phyloP scores from a whole-genome alignment of 2,329 filamentous ascomycete genomes.

The Madurella mycetomatis region DNA sequence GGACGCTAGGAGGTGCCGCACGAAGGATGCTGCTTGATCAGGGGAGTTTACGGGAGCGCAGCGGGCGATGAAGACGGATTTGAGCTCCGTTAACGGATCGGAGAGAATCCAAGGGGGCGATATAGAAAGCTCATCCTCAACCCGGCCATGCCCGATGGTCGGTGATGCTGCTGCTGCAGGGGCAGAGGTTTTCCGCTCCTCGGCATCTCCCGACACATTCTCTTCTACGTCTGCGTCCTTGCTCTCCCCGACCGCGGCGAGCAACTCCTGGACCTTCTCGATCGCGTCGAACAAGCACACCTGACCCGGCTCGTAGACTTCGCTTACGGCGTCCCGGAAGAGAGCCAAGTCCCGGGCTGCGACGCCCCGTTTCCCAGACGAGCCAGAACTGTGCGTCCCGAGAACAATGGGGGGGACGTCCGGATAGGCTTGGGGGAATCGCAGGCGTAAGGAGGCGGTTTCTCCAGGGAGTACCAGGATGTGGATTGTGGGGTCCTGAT shows the following conservation, averaged over 20 bases:
- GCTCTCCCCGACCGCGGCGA: constrained; percentile 24
- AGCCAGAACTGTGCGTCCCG: constrained; percentile 73
- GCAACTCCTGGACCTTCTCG: constrained; percentile 59
- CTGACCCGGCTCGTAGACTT: constrained; percentile 66
- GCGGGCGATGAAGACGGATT: constrained; percentile 82
- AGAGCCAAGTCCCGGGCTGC: constrained; percentile 66
- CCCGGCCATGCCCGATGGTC: neutral
- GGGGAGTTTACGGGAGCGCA: constrained; percentile 66
- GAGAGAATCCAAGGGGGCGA: constrained; percentile 67
- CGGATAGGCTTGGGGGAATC: constrained; percentile 73
- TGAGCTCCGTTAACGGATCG: constrained; percentile 70
- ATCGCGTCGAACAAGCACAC: constrained; percentile 92
- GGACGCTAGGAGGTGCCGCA: constrained; percentile 71
- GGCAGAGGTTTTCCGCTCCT: neutral
- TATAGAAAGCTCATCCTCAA: neutral
- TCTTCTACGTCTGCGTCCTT: constrained; percentile 17
- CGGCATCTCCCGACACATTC: constrained; percentile 7
- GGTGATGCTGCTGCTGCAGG: neutral
- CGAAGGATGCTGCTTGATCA: constrained; percentile 63
- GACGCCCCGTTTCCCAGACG: constrained; percentile 62
- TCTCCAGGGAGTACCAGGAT: constrained; percentile 64
- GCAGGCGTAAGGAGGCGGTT: constrained; percentile 55
- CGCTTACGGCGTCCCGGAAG: constrained; percentile 61
- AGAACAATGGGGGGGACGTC: constrained; percentile 66
- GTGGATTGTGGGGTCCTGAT: constrained; percentile 41